Base-by-base conservation (phyloP, 768 basidiomycete genomes). In the Amanita pallidorosea region DNA sequence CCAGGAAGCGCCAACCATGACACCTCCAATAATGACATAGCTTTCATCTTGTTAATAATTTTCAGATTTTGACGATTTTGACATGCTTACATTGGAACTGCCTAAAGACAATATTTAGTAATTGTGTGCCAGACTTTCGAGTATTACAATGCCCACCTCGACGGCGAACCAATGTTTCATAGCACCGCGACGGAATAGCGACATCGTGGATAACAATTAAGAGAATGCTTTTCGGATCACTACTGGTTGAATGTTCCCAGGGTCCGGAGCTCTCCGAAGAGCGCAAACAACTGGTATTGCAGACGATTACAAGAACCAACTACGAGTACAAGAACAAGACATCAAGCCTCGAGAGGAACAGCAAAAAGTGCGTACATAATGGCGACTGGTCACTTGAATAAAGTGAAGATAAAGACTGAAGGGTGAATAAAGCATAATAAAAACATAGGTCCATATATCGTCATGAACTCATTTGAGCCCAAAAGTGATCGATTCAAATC, bases 91-190 rank as follows among this genome's bases (percentile, higher is more conserved):
- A 77, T 76, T 22, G 76, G 76, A 56, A 74, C 69, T 42, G 76
- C 76, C 76, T 77, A 53, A 13, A 34, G 25, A 41, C 20, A 42
- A 7, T 27, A 27, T 27, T 36, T 11, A 47, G 47, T 47, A 35
- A 55, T 18, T 49, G 9, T 7, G 5, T 23, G 12, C 31, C 1
- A 7, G 15, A 5, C 17, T 13, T 4, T 22, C 11, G 42, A 23
- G 47, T 23, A 48, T 22, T 48, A 47, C 18, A 43, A 38, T 51
- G 66, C 70, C 15, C 47, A 81, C 82, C 79, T 86, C 85, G 57
- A 83, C 69, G 69, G 85, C 83, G 60, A 74, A 81, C 83, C 83
- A 85, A 67, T 85, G 73, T 65, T 73, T 80, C 73, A 80, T 71
- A 55, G 77, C 67, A 18, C 58, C 49, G 54, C 61, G 72, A 53